A percentile compares a stretch with the other conserved stretches of the same genome.
Evolutionary conservation across 2,329 filamentous ascomycete genomes (phyloP).

Genomic region (Ophiostoma novo-ulmi): DNA sequence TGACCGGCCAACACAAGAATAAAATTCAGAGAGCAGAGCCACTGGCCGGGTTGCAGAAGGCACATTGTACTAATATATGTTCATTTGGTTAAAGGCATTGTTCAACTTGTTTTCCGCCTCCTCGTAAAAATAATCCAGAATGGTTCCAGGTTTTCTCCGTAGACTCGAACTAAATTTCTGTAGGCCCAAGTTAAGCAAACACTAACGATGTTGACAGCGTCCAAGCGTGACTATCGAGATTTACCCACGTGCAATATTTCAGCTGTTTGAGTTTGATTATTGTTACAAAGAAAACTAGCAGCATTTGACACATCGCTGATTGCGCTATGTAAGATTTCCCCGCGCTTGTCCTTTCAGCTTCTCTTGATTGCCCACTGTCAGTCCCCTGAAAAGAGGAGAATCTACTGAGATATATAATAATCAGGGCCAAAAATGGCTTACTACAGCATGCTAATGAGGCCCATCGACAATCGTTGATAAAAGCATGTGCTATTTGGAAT

Average conservation of each 20-base stretch:
- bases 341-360: neutral
- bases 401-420: slow-evolving; percentile 5
- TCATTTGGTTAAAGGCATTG: neutral
- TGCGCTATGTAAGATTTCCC: neutral
- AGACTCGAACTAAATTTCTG: neutral
- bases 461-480: neutral
- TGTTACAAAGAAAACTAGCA: neutral
- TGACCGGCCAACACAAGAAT: neutral
- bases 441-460: neutral
- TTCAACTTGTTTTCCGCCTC: neutral
- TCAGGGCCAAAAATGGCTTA: neutral
- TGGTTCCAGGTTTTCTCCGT: neutral
- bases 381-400: neutral
- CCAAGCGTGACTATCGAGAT: neutral
- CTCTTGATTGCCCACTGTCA: neutral
- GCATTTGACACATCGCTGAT: neutral
- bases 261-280: neutral
- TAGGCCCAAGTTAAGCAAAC: neutral
- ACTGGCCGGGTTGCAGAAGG: neutral
- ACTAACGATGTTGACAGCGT: neutral
- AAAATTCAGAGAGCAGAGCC: neutral
- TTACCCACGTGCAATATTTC: neutral
- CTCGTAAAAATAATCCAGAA: neutral
- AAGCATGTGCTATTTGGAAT: neutral
- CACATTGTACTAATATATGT: neutral